Evolutionary conservation across 2,329 filamentous ascomycete genomes (phyloP).

Genomic region (Lachnellula occidentalis): DNA sequence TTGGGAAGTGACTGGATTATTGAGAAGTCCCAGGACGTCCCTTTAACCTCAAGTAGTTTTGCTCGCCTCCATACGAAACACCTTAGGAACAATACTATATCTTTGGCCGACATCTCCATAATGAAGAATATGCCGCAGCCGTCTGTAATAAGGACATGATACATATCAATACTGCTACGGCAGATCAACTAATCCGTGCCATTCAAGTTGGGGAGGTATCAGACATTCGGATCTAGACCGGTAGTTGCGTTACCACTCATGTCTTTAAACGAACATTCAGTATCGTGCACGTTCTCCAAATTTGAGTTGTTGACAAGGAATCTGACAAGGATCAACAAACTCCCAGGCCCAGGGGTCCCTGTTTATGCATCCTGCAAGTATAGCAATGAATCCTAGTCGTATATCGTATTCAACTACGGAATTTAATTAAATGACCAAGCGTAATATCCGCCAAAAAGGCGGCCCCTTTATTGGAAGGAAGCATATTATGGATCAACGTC

Average conservation of each 20-base stretch:
- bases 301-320: background rate
- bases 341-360: background rate
- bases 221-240: no score
- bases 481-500: no score
- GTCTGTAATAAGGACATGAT: no score
- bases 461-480: background rate
- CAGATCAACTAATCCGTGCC: no score
- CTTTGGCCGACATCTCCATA: no score
- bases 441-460: background rate
- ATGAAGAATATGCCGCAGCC: no score
- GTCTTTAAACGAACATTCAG: no score
- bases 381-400: background rate
- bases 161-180: no score
- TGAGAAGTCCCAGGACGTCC: constrained; percentile 2
- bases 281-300: background rate
- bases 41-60: background rate
- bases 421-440: background rate
- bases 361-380: background rate
- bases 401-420: no score
- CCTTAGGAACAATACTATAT: background rate
- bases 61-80: background rate
- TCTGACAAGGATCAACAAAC: background rate
- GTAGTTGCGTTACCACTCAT: no score
- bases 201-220: no score
- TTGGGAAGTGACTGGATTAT: constrained; percentile 2